These are phyloP conservation scores for Debaryomyces robertsiae DNA, from an alignment of 1,139 yeast species.

Conservation along the genomic window DNA sequence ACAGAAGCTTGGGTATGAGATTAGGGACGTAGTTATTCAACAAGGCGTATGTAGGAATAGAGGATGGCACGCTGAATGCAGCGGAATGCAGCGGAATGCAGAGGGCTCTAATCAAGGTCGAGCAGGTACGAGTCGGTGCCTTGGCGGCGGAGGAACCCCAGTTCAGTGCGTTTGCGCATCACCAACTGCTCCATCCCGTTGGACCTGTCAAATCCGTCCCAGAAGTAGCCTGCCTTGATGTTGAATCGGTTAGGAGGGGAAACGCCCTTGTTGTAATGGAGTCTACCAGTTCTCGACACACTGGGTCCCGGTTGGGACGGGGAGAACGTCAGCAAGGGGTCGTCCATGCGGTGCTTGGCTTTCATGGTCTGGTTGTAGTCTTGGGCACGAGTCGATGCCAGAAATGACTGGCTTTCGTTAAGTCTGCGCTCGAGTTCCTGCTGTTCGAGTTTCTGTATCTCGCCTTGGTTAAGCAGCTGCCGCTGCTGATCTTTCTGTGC, in stretches of 20 bases:
- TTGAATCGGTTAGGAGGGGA: conserved; percentile 73
- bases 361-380: conserved; percentile 40
- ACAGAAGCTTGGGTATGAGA: too few relatives aligned
- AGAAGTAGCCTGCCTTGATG: conserved; percentile 75
- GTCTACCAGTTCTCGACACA: conserved; percentile 23
- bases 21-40: too few relatives aligned
- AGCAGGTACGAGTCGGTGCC: conserved; percentile 6
- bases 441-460: conserved; percentile 50
- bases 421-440: conserved; percentile 46
- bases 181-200: conserved; percentile 83
- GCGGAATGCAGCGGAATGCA: background rate
- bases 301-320: conserved; percentile 40
- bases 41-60: too few relatives aligned
- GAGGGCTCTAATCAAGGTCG: conserved; percentile 2
- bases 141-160: conserved; percentile 1
- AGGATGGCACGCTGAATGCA: background rate
- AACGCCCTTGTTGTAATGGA: conserved; percentile 47
- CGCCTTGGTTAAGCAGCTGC: conserved; percentile 16
- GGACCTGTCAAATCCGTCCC: conserved; percentile 94
- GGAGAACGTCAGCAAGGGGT: conserved; percentile 61
- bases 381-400: conserved; percentile 37
- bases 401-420: conserved; percentile 27
- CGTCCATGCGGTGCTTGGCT: conserved; percentile 53
- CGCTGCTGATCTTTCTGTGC: conserved; percentile 26
- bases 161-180: conserved; percentile 42